phyloP scores from a whole-genome alignment of 2,329 filamentous ascomycete genomes.

The Trichoderma sp. region DNA sequence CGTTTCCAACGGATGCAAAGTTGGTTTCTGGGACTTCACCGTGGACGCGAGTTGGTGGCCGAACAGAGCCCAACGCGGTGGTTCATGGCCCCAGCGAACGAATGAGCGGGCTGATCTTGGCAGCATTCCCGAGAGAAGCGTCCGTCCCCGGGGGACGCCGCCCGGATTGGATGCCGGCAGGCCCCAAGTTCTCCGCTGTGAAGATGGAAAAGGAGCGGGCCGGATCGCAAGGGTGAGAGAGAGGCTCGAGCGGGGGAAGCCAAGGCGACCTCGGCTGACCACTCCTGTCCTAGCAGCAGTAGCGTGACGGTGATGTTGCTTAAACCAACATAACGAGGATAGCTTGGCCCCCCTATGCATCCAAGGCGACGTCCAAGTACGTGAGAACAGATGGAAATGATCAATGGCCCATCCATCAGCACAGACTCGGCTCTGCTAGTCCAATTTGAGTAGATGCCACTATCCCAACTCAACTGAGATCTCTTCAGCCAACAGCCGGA shows the following conservation, averaged over 20 bases:
- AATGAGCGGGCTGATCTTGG: neutral
- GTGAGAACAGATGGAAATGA: neutral
- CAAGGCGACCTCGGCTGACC: neutral
- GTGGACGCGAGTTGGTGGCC: neutral
- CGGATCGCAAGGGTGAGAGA: neutral
- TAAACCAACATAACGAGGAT: neutral
- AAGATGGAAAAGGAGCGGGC: slow-evolving; percentile 23
- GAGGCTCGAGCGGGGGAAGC: slow-evolving; percentile 1
- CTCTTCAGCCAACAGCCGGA: slow-evolving; percentile 19
- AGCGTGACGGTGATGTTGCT: neutral
- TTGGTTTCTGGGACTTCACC: neutral
- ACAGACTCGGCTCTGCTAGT: slow-evolving; percentile 9
- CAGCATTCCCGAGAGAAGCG: neutral
- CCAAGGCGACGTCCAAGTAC: neutral
- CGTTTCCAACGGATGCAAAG: neutral
- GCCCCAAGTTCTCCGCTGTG: slow-evolving; percentile 5
- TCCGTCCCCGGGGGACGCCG: neutral
- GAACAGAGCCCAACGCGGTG: neutral
- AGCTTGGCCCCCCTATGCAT: neutral
- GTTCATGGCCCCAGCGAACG: neutral
- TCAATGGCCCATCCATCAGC: neutral
- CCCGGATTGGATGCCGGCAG: neutral
- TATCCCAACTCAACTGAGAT: neutral
- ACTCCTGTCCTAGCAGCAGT: neutral
- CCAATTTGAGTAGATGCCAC: slow-evolving; percentile 4